These are phyloP conservation scores for Candida lessepsii DNA, from an alignment of 805 yeast genomes.

Conservation along the genomic window DNA sequence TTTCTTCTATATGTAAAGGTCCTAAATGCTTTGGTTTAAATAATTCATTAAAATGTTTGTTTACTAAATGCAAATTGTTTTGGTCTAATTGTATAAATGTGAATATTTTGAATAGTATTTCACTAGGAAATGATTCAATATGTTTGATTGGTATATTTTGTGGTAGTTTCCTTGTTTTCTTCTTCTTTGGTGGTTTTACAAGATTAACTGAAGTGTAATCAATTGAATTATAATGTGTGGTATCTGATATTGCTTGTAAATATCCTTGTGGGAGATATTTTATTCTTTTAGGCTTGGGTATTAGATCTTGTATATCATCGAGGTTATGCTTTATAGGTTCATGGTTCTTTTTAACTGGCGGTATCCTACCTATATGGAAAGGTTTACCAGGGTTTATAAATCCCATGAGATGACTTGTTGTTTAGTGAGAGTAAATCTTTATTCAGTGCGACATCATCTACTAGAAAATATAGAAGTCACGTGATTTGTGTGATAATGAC, in stretches of 20 bases:
- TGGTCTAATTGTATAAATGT: constrained; percentile 2
- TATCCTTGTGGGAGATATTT: too few species aligned
- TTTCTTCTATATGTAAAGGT: constrained; percentile 1
- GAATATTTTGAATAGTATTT: constrained; percentile 12
- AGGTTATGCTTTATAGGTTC: background rate
- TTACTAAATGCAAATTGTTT: constrained; percentile 13
- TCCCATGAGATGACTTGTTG: constrained; percentile 12
- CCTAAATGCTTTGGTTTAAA: constrained; percentile 11
- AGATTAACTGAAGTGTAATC: too few species aligned
- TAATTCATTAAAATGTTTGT: constrained; percentile 9
- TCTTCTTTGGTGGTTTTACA: background rate
- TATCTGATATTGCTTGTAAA: too few species aligned
- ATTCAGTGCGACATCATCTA: too few species aligned
- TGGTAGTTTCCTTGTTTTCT: background rate
- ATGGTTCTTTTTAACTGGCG: background rate
- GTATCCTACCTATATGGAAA: background rate
- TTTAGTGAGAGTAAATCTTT: background rate
- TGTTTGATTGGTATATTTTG: background rate
- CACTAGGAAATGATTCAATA: constrained; percentile 10
- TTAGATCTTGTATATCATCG: constrained; percentile 3
- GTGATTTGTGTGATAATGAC: too few species aligned
- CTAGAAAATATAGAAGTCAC: too few species aligned
- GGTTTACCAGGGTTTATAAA: constrained; percentile 13
- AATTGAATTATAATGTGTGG: too few species aligned
- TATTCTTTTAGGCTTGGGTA: too few species aligned